phyloP scores from a whole-genome alignment of 345 rosid species.

The Murraya koenigii region DNA sequence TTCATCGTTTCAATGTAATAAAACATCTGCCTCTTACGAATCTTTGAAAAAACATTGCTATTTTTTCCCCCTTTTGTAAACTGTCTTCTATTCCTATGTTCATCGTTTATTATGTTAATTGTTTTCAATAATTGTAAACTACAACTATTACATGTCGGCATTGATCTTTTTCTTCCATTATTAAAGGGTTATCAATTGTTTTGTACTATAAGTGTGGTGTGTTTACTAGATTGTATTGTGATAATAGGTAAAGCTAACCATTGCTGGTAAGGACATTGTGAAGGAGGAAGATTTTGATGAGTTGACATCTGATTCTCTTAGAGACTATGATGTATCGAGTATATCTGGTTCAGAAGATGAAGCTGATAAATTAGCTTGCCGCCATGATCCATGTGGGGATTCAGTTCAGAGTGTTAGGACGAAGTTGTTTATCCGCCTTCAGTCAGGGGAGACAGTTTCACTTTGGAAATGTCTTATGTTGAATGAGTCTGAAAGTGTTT shows the following conservation, averaged over 20 bases:
- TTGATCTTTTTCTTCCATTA: too few species aligned
- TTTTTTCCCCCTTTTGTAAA: too few species aligned
- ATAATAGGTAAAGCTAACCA: conserved; percentile 67
- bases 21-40: too few species aligned
- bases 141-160: background rate
- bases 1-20: conserved; percentile 84
- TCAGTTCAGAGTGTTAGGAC: conserved; percentile 34
- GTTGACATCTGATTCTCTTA: conserved; percentile 62
- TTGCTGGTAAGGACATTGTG: conserved; percentile 73
- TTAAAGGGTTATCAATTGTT: background rate
- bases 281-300: conserved; percentile 90
- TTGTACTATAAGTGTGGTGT: background rate
- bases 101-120: too few species aligned
- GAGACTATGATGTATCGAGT: conserved; percentile 82
- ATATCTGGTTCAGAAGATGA: conserved; percentile 98
- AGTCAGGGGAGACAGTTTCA: conserved; percentile 66
- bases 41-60: too few species aligned
- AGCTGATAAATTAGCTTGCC: conserved; percentile 34
- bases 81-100: too few species aligned
- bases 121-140: background rate
- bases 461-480: conserved; percentile 69
- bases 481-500: conserved; percentile 62
- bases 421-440: conserved; percentile 66
- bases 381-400: conserved; percentile 33
- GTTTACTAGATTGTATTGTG: conserved; percentile 7